Conservation (phyloP, 2,329 filamentous ascomycete species). For the Cordyceps cicadae region DNA sequence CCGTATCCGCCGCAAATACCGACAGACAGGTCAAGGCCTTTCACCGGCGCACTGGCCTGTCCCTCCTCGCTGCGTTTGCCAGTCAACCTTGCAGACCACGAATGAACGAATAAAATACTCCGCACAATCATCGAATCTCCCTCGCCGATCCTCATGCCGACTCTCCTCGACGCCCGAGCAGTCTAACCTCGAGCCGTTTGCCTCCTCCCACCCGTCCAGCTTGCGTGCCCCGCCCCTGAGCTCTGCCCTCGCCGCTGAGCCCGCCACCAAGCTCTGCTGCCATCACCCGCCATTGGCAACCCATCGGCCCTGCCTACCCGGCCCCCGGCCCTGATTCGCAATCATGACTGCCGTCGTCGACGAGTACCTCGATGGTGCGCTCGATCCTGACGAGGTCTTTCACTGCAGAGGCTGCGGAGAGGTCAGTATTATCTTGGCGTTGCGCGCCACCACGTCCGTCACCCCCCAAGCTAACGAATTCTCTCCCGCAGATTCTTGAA, state of each 20-base stretch:
- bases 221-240: conserved; percentile 4
- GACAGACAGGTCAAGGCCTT: background rate
- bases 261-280: background rate
- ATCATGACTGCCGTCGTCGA: conserved; percentile 45
- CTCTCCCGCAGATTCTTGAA: conserved; percentile 67
- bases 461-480: conserved; percentile 12
- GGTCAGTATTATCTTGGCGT: conserved; percentile 40
- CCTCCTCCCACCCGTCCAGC: background rate
- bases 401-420: conserved; percentile 91
- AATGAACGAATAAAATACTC: background rate
- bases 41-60: background rate
- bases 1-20: background rate
- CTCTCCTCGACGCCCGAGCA: background rate
- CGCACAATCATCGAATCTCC: background rate
- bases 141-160: background rate
- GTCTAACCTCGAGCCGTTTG: background rate
- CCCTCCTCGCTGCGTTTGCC: background rate
- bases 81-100: background rate
- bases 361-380: conserved; percentile 54
- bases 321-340: conserved; percentile 12
- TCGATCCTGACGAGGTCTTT: conserved; percentile 76
- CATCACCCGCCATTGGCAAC: conserved; percentile 2
- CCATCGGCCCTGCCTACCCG: background rate
- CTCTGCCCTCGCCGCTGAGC: background rate
- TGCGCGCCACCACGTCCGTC: background rate